Evolutionary conservation across 2,329 filamentous ascomycete species (phyloP), one percentile per base, ranked within the genome.

Genomic region (Fusarium nematophilum): DNA sequence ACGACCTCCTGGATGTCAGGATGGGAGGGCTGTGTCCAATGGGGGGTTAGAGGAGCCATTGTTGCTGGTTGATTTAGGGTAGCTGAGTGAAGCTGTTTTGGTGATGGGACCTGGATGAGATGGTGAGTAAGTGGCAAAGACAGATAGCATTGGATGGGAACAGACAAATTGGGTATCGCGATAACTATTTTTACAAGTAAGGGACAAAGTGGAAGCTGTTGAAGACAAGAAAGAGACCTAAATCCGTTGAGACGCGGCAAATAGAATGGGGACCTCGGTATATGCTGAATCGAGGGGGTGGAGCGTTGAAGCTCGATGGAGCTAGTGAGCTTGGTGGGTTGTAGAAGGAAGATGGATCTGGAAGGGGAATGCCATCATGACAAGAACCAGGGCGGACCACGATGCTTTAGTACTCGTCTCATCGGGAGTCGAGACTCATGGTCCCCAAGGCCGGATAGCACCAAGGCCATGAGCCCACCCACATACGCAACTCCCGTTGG

Each of bases 1-100:
- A 88, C 61, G 31, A 64, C 84, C 56, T 86, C 75, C 69, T 86
- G 85, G 64, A 87, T 75, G 37, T 77, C 70, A 9, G 84, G 82
- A 73, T 88, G 86, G 30, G 86, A 88, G 53, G 86, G 86, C 70
- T 84, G 85, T 6, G 72, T 62, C 86, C 86, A 88, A 74, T 82
- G 78, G 47, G 86, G 86, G 58, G 73, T 82, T 47, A 87, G 74
- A 46, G 85, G 84, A 52, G 84, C 79, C 82, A 86, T 84, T 71
- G 69, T 30, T 29, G 30, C 8, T 68, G 51, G 55, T 48, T 47
- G 49, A 26, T 53, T 48, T 14, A 33, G 44, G 37, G 47, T 36
- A 44, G 40, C 9, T 33, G 27, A 45, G 15, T 57, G 34, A 57
- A 49, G 42, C 36, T 37, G 45, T 56, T 44, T 42, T 30, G 26